phyloP scores from a whole-genome alignment of 495 filamentous ascomycete species.

The Penicillium maclennaniae region DNA sequence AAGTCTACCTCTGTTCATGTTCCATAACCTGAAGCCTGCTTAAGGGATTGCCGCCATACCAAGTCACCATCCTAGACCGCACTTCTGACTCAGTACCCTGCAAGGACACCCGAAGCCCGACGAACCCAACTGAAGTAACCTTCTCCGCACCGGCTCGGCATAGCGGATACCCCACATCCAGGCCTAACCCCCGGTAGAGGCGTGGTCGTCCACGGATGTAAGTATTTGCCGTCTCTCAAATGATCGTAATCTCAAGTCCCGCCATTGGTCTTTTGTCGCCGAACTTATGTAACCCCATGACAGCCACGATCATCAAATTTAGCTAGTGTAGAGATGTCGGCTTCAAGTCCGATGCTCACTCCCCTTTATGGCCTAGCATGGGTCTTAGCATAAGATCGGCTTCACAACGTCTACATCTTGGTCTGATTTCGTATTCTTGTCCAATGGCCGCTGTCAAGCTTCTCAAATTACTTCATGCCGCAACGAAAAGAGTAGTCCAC shows the following conservation, averaged over 20 bases:
- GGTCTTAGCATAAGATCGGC: conserved; percentile 1
- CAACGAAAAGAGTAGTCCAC: conserved; percentile 13
- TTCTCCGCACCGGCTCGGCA: conserved; percentile 28
- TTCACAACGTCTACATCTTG: neutral
- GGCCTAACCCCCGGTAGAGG: neutral
- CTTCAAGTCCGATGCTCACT: conserved; percentile 6
- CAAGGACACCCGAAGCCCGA: neutral
- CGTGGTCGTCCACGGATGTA: neutral
- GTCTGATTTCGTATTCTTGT: no score
- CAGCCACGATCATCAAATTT: neutral
- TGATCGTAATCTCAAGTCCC: neutral
- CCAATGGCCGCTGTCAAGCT: neutral
- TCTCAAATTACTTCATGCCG: conserved; percentile 3
- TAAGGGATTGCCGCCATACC: neutral
- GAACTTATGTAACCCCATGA: neutral
- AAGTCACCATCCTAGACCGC: neutral
- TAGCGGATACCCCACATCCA: conserved; percentile 6
- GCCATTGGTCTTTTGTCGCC: conserved; percentile 13
- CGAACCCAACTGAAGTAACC: neutral
- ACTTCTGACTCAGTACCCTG: neutral
- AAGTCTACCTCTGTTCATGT: neutral
- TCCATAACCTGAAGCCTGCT: no score
- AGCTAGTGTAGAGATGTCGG: neutral
- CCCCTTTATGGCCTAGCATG: conserved; percentile 6
- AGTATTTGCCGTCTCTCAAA: neutral